Conservation (phyloP, 331 rosid genomes). For the Malus hybrid region DNA sequence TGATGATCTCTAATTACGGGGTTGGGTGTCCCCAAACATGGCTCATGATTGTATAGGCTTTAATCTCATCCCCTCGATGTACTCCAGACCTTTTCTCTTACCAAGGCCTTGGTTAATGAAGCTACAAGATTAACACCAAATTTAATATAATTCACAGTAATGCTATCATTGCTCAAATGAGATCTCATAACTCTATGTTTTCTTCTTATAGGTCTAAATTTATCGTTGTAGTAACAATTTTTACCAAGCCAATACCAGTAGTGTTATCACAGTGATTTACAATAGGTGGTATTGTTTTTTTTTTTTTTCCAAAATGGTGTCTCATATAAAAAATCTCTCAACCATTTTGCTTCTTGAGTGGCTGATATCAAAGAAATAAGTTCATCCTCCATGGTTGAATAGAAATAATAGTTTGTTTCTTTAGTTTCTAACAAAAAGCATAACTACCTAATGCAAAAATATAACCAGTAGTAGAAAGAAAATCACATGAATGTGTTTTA, state of each 20-base stretch:
- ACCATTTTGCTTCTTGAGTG: neutral
- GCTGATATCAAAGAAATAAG: neutral
- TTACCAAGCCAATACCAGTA: neutral
- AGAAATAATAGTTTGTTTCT: neutral
- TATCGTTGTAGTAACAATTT: neutral
- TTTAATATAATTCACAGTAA: neutral
- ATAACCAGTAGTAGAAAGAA: neutral
- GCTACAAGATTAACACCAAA: neutral
- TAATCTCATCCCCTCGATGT: neutral
- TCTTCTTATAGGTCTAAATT: too few relatives aligned
- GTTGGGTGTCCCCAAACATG: neutral
- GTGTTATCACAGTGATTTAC: neutral
- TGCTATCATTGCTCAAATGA: too few relatives aligned
- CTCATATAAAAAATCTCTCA: neutral
- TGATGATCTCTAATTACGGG: neutral
- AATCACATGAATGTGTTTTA: neutral
- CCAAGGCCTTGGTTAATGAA: neutral
- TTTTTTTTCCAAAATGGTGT: neutral
- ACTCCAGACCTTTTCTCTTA: neutral
- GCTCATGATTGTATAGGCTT: neutral
- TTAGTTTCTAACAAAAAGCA: neutral
- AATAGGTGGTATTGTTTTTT: neutral
- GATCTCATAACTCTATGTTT: too few relatives aligned
- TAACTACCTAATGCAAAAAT: neutral
- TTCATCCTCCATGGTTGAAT: neutral